Conservation (phyloP, 2,329 filamentous ascomycete species). For the Aciculosporium take region DNA sequence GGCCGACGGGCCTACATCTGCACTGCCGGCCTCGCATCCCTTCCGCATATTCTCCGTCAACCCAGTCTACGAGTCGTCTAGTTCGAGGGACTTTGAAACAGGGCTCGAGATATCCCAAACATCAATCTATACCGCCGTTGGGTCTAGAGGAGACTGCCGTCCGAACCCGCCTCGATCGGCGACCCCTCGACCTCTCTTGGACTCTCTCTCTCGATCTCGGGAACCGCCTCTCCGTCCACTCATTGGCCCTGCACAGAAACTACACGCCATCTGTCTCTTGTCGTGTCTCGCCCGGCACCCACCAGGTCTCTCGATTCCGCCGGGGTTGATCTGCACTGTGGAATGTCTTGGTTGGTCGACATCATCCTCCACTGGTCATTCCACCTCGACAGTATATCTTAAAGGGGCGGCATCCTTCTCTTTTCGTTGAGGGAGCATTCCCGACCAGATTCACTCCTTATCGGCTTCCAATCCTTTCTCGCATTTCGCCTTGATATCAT, state of each 20-base stretch:
- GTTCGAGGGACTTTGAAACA: conserved; percentile 11
- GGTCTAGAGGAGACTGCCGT: conserved; percentile 10
- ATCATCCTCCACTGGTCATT: conserved; percentile 22
- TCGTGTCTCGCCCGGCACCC: conserved; percentile 16
- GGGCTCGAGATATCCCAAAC: conserved; percentile 11
- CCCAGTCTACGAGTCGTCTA: conserved; percentile 4
- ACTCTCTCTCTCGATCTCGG: too few relatives aligned
- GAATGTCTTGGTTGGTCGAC: conserved; percentile 21
- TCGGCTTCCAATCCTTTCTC: conserved; percentile 3
- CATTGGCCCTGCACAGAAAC: conserved; percentile 19
- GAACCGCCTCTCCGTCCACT: conserved; percentile 16
- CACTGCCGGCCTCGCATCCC: conserved; percentile 8
- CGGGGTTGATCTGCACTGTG: conserved; percentile 20
- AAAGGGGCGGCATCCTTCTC: conserved; percentile 23
- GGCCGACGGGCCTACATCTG: conserved; percentile 5
- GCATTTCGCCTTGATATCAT: conserved; percentile 5
- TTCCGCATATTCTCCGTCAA: conserved; percentile 1
- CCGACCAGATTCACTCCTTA: conserved; percentile 16
- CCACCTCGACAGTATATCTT: conserved; percentile 28
- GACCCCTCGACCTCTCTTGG: conserved; percentile 14
- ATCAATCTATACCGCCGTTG: conserved; percentile 14
- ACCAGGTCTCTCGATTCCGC: conserved; percentile 17
- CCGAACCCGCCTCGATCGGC: conserved; percentile 11
- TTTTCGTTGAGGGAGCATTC: conserved; percentile 19
- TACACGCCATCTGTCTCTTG: conserved; percentile 21